Conservation (phyloP, 1,139 yeast genomes). For the Candida smagusa region DNA sequence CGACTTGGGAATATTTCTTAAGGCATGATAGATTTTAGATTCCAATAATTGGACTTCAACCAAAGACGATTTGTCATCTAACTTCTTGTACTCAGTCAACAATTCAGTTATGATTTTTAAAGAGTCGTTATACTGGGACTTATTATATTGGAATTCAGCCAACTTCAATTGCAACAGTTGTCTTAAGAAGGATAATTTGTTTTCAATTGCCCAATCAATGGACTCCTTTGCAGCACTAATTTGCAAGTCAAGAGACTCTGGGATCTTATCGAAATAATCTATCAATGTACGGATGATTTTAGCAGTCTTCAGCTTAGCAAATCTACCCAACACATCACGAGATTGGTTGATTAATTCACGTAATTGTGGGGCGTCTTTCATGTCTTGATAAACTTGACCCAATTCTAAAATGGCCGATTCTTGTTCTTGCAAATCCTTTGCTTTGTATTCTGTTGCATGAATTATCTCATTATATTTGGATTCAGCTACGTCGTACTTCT, state of each 20-base stretch:
- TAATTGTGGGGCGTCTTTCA: slow-evolving; percentile 48
- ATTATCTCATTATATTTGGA: slow-evolving; percentile 45
- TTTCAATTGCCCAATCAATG: slow-evolving; percentile 82
- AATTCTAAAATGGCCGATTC: slow-evolving; percentile 63
- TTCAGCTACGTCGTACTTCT: slow-evolving; percentile 57
- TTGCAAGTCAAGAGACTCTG: slow-evolving; percentile 68
- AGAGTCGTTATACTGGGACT: slow-evolving; percentile 67
- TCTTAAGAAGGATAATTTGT: slow-evolving; percentile 82
- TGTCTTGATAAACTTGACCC: slow-evolving; percentile 53
- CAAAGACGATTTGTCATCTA: slow-evolving; percentile 92
- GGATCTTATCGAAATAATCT: slow-evolving; percentile 71
- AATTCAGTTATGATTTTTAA: slow-evolving; percentile 68
- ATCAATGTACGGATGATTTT: slow-evolving; percentile 76
- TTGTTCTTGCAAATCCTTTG: slow-evolving; percentile 42
- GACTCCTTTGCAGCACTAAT: slow-evolving; percentile 73
- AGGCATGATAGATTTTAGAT: slow-evolving; percentile 83
- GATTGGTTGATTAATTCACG: slow-evolving; percentile 65
- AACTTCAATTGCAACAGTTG: slow-evolving; percentile 85
- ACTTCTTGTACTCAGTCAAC: slow-evolving; percentile 80
- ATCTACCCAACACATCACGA: slow-evolving; percentile 62
- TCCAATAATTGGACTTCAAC: slow-evolving; percentile 95
- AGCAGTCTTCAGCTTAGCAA: slow-evolving; percentile 94
- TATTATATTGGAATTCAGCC: slow-evolving; percentile 68
- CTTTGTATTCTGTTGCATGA: slow-evolving; percentile 31
- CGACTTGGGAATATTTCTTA: slow-evolving; percentile 89